Evolutionary conservation across 73 alveolate species (phyloP), one percentile per base, ranked within the genome.

Genomic region (Uronychia binucleata): DNA sequence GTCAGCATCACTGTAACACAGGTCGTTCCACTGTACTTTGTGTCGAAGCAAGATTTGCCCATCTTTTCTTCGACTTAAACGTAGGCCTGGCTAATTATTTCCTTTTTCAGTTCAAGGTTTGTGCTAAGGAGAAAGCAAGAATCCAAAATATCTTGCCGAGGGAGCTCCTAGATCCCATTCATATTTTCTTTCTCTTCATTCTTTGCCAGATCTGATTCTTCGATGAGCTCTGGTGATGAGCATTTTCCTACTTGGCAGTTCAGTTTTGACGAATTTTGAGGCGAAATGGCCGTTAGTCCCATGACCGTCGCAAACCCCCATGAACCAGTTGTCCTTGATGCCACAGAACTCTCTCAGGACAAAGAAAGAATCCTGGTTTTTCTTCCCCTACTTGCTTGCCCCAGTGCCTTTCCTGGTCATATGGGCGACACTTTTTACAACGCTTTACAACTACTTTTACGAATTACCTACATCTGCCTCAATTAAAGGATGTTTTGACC

Each of bases 261-360:
- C 75, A 58, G 82, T 85, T 75, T 83, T 78, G 35, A 90, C 84
- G 59, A 75, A 90, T 34, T 81, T 60, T 29, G 95, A 90, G 28
- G 86, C 94, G 28, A 86, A 90, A 85, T 93, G 97, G 13, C 97
- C 97, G 26, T 93, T 82, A 46, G 58, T 33, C 26, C 97, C 97
- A 86, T 93, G 97, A 1, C 97, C 97, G 74, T 93, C 97, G 58
- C 79, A 60, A 1, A 93, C 95, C 32, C 94, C 94, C 34, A 93
- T 83, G 32, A 85, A 67, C 90, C 91, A 90, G 75, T 75, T 79
- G 77, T 87, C 93, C 91, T 91, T 90, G 28, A 78, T 86, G 58
- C 88, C 88, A 35, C 82, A 67, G 58, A 93, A 87, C 78, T 90
- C 79, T 46, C 81, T 86, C 34, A 29, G 31, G 32, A 88, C 76